Percentiles rank a stretch among this genome's conserved stretches.
Conservation (phyloP, 139 green algal genomes). For the Chlamydomonas schloesseri region DNA sequence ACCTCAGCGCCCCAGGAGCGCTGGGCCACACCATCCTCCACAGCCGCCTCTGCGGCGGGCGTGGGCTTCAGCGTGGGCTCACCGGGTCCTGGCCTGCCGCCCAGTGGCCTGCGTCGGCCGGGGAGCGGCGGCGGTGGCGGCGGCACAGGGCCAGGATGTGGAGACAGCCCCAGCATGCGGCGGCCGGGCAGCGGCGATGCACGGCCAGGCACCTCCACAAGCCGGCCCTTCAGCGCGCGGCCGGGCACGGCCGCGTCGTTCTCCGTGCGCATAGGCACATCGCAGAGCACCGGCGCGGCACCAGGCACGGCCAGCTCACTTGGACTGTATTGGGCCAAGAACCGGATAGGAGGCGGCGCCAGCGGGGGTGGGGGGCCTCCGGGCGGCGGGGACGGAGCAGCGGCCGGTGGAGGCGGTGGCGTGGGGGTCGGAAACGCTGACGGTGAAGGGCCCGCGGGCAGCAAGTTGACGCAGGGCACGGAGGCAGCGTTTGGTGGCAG, state of each 20-base stretch:
- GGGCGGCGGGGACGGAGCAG: too few relatives aligned
- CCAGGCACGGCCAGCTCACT: neutral
- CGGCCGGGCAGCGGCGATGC: conserved; percentile 10
- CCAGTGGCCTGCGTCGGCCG: too few relatives aligned
- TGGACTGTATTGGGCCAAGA: conserved; percentile 62
- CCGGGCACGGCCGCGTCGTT: conserved; percentile 24
- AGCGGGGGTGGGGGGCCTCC: neutral
- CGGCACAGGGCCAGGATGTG: neutral
- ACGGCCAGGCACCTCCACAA: neutral
- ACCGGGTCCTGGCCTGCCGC: too few relatives aligned
- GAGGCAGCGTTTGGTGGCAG: conserved; percentile 45
- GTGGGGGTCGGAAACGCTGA: neutral
- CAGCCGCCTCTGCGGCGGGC: neutral
- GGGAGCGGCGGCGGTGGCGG: too few relatives aligned
- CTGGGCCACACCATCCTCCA: neutral
- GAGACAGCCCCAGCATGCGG: neutral
- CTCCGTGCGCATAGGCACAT: conserved; percentile 19
- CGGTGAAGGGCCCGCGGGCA: neutral
- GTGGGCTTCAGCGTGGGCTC: too few relatives aligned
- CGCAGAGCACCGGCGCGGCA: conserved; percentile 13
- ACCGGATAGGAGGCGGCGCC: conserved; percentile 36
- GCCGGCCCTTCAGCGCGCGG: conserved; percentile 29
- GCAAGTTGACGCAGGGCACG: conserved; percentile 46
- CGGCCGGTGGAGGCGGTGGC: neutral
- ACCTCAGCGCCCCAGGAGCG: neutral